Evolutionary conservation across 352 stramenopile genomes (phyloP).

Genomic region (Phytophthora cryptogea): DNA sequence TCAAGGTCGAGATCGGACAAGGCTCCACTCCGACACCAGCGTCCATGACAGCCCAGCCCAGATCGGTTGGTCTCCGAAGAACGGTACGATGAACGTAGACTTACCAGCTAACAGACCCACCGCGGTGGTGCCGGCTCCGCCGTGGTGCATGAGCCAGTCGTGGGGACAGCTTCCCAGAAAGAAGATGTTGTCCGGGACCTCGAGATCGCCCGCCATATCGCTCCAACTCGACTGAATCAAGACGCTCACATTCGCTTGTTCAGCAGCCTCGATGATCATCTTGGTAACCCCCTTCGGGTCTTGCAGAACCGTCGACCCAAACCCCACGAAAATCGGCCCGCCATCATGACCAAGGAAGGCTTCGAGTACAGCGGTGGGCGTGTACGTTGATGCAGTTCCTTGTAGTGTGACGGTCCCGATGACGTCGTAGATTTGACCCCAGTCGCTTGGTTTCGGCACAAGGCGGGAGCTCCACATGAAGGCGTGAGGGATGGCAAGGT

Average conservation of each 20-base stretch:
- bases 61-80: slow-evolving; percentile 96
- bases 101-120: slow-evolving; percentile 90
- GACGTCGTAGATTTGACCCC: slow-evolving; percentile 87
- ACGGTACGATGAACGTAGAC: slow-evolving; percentile 94
- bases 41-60: slow-evolving; percentile 87
- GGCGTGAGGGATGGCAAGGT: slow-evolving; percentile 79
- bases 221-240: slow-evolving; percentile 92
- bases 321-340: slow-evolving; percentile 93
- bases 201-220: slow-evolving; percentile 60
- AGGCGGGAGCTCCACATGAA: slow-evolving; percentile 91
- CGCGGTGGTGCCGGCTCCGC: slow-evolving; percentile 92
- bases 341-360: slow-evolving; percentile 65
- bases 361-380: slow-evolving; percentile 54
- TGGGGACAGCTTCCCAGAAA: slow-evolving; percentile 80
- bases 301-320: slow-evolving; percentile 93
- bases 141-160: slow-evolving; percentile 91
- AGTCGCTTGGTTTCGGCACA: slow-evolving; percentile 90
- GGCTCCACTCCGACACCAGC: slow-evolving; percentile 86
- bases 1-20: slow-evolving; percentile 84
- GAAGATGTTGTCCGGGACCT: slow-evolving; percentile 59
- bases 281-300: slow-evolving; percentile 68
- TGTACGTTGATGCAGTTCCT: slow-evolving; percentile 46
- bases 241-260: slow-evolving; percentile 66
- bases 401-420: slow-evolving; percentile 82
- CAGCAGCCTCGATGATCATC: slow-evolving; percentile 88